A percentile compares a stretch with the other conserved stretches of the same genome.
phyloP scores from a whole-genome alignment of 192 early-diverging fungal species.

The Gamsiella multidivaricata region DNA sequence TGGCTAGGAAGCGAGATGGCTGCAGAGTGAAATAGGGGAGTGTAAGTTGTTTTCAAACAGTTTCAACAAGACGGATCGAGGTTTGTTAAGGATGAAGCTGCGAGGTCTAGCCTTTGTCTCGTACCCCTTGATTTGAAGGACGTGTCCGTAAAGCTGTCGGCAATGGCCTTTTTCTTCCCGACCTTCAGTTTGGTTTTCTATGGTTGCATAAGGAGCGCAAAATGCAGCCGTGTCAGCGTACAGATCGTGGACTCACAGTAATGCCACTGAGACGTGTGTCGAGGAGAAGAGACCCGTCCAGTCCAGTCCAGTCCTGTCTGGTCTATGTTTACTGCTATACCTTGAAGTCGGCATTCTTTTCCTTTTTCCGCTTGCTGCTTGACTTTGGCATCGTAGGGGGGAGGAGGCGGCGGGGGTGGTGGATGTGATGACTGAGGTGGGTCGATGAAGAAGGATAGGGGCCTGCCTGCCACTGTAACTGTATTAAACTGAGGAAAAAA shows the following conservation, averaged over 20 bases:
- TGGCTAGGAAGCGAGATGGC: conserved; percentile 85
- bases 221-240: neutral
- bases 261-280: too few relatives aligned
- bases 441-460: too few relatives aligned
- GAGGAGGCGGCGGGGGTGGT: neutral
- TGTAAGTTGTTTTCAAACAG: neutral
- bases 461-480: too few relatives aligned
- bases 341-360: conserved; percentile 82
- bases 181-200: conserved; percentile 94
- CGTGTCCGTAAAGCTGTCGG: conserved; percentile 82
- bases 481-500: neutral
- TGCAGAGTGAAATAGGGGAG: neutral
- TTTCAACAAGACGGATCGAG: neutral
- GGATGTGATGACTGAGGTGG: neutral
- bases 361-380: conserved; percentile 71
- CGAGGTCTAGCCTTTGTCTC: neutral
- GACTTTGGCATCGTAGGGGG: conserved; percentile 33
- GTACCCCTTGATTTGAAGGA: conserved; percentile 84
- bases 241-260: too few relatives aligned
- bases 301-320: too few relatives aligned
- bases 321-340: conserved; percentile 23
- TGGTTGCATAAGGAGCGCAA: neutral
- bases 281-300: too few relatives aligned
- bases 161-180: conserved; percentile 84
- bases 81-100: neutral